Conservation (phyloP, 164 flowering plant species). For the Vitis rotundifolia region DNA sequence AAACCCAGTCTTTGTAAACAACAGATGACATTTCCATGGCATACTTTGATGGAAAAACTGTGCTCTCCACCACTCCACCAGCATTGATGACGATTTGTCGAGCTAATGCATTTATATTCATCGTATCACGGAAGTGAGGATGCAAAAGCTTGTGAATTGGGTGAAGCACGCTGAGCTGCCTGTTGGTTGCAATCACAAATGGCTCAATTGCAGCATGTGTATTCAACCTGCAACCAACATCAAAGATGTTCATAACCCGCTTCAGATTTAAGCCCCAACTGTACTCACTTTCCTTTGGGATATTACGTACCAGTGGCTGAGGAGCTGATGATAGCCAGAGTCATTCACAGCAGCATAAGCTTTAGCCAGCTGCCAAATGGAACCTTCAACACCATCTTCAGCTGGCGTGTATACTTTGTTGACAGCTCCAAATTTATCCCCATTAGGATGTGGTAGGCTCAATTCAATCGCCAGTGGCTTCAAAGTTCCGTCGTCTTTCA, state of each 20-base stretch:
- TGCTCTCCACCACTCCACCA: constrained; percentile 42
- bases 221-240: constrained; percentile 34
- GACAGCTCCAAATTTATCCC: constrained; percentile 43
- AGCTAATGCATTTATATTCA: constrained; percentile 50
- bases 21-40: constrained; percentile 47
- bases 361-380: constrained; percentile 66
- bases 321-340: constrained; percentile 49
- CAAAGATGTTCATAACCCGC: neutral
- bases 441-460: constrained; percentile 59
- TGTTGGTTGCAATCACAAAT: constrained; percentile 51
- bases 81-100: constrained; percentile 44
- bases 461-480: constrained; percentile 64
- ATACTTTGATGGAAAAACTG: constrained; percentile 44
- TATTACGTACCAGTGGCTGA: constrained; percentile 47
- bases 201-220: constrained; percentile 60
- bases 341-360: constrained; percentile 53
- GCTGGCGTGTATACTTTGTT: constrained; percentile 53
- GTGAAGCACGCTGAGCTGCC: constrained; percentile 56
- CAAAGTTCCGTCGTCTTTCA: constrained; percentile 52
- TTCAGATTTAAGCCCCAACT: neutral
- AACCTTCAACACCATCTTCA: constrained; percentile 42
- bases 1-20: constrained; percentile 46
- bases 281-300: neutral
- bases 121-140: constrained; percentile 58
- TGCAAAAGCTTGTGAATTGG: constrained; percentile 53